Percentiles rank a stretch among this genome's conserved stretches.
Conservation (phyloP, 129 eudicot genomes). For the Mikania micrantha region DNA sequence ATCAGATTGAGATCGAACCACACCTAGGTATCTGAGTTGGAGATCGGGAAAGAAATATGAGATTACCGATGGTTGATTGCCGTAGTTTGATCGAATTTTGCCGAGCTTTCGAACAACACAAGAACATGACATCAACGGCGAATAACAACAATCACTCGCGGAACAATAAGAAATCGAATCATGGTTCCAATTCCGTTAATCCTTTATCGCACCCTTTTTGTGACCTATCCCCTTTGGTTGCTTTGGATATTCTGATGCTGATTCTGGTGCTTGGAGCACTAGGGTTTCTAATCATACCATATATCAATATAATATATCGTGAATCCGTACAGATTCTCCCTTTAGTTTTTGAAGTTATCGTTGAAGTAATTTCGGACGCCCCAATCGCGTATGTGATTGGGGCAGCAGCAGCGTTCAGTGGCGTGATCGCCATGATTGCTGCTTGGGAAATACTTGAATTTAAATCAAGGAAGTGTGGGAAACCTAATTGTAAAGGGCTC, state of each 20-base stretch:
- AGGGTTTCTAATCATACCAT: conserved; percentile 39
- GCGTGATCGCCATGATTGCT: conserved; percentile 18
- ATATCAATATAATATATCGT: conserved; percentile 23
- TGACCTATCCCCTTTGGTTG: conserved; percentile 37
- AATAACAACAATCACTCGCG: conserved; percentile 15
- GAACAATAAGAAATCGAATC: conserved; percentile 16
- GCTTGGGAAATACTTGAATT: conserved; percentile 37
- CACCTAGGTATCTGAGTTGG: background rate
- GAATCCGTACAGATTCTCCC: conserved; percentile 27
- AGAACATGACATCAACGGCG: conserved; percentile 7
- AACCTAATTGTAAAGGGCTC: conserved; percentile 39
- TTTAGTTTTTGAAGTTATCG: conserved; percentile 11
- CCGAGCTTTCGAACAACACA: conserved; percentile 44
- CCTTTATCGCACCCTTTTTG: conserved; percentile 38
- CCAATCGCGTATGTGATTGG: conserved; percentile 41
- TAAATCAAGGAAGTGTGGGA: conserved; percentile 36
- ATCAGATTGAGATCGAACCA: background rate
- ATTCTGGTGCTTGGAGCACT: conserved; percentile 35
- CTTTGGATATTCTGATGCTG: conserved; percentile 36
- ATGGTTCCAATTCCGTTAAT: conserved; percentile 25
- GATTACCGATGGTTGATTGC: conserved; percentile 56
- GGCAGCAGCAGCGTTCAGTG: conserved; percentile 23
- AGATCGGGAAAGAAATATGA: conserved; percentile 25
- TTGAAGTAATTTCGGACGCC: conserved; percentile 27
- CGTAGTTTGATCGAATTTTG: conserved; percentile 53